These are phyloP conservation scores for Diddensiella caesifluorescens DNA, from an alignment of 805 yeast genomes.

Conservation along the genomic window DNA sequence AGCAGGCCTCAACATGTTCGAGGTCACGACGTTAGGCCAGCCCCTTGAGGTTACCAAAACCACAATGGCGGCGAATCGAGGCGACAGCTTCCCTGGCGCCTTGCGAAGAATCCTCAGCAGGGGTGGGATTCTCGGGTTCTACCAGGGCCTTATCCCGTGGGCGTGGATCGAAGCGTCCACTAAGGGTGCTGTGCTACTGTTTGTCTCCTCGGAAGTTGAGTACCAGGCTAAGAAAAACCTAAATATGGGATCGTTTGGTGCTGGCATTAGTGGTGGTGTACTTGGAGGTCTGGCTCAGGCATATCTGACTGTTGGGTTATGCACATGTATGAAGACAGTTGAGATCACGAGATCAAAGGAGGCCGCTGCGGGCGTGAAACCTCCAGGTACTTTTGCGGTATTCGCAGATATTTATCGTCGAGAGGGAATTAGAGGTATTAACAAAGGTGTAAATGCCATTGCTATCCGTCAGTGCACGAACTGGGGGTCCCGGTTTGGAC, in stretches of 20 bases:
- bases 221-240: slow-evolving; percentile 53
- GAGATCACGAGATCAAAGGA: slow-evolving; percentile 91
- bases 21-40: slow-evolving; percentile 92
- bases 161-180: slow-evolving; percentile 99
- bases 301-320: slow-evolving; percentile 91
- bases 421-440: slow-evolving; percentile 92
- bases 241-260: slow-evolving; percentile 61
- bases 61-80: slow-evolving; percentile 96
- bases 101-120: slow-evolving; percentile 79
- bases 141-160: slow-evolving; percentile 98
- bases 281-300: slow-evolving; percentile 96
- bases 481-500: slow-evolving; percentile 98
- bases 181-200: slow-evolving; percentile 91
- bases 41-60: slow-evolving; percentile 95
- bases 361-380: slow-evolving; percentile 58
- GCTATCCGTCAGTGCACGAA: slow-evolving; percentile 99
- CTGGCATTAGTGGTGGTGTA: slow-evolving; percentile 96
- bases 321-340: slow-evolving; percentile 98
- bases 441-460: slow-evolving; percentile 97
- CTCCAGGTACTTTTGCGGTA: slow-evolving; percentile 75
- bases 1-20: slow-evolving; percentile 87
- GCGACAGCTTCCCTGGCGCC: slow-evolving; percentile 60
- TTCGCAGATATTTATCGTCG: slow-evolving; percentile 75
- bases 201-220: slow-evolving; percentile 90
- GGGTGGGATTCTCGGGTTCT: slow-evolving; percentile 89